Evolutionary conservation across 768 basidiomycete genomes (phyloP), one percentile per base, ranked within the genome.

Genomic region (Suillus paluster): DNA sequence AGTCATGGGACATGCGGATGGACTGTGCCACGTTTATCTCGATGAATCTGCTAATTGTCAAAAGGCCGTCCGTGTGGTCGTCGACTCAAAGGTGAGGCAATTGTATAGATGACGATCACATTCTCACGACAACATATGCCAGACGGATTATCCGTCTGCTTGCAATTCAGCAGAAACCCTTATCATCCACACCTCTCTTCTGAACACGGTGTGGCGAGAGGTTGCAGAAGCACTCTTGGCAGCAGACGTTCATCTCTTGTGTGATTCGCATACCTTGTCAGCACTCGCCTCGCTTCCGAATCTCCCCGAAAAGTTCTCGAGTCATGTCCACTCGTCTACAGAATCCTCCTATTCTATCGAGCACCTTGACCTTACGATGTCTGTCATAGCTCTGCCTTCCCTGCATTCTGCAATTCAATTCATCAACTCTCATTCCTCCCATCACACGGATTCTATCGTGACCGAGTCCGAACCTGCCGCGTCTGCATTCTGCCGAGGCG

Each of bases 1-100:
- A 2, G 97, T 99, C 48, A 98, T 99, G 95, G 97, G 97, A 1
- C 97, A 99, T 71, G 96, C 97, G 8, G 97, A 99, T 75, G 97
- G 97, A 2, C 78, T 99, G 10, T 99, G 97, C 74, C 85, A 88
- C 21, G 86, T 97, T 6, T 99, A 89, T 73, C 77, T 99, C 6
- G 97, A 99, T 74, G 88, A 91, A 67, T 80, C 82, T 33, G 96
- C 96, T 0, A 85, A 91, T 66, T 68, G 79, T 42, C 84, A 87
- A 61, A 99, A 95, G 73, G 94, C 96, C 0, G 78, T 89, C 44
- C 82, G 94, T 23, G 81, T 99, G 7, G 87, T 89, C 0, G 78
- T 97, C 4, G 97, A 99, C 72, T 90, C 95, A 30, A 99, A 99
- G 84, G 97, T 95, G 66, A 36, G 79, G 66, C 15, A 19, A 38